Evolutionary conservation across 768 basidiomycete genomes (phyloP).

Genomic region (Boletus bicolor): DNA sequence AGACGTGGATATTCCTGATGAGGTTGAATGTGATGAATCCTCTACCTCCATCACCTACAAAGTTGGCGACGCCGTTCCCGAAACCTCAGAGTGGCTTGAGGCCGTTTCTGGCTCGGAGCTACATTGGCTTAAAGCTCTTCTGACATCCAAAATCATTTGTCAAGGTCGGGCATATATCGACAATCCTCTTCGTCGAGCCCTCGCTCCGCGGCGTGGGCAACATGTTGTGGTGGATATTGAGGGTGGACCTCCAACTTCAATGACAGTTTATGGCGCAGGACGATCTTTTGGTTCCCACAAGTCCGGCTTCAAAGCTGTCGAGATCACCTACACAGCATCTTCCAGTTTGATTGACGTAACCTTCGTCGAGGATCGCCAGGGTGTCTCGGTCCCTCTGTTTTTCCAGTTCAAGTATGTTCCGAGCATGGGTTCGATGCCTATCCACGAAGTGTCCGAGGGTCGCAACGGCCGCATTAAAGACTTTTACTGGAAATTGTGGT

Average conservation of each 20-base stretch:
- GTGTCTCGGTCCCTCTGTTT: slow-evolving; percentile 70
- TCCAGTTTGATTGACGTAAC: slow-evolving; percentile 63
- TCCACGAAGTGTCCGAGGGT: slow-evolving; percentile 82
- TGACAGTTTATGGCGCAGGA: slow-evolving; percentile 72
- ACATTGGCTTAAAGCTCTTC: slow-evolving; percentile 82
- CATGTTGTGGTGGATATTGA: slow-evolving; percentile 60
- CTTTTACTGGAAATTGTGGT: slow-evolving; percentile 99
- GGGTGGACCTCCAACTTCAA: slow-evolving; percentile 47
- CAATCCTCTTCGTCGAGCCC: slow-evolving; percentile 85
- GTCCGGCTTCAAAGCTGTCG: slow-evolving; percentile 75
- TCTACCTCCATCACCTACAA: slow-evolving; percentile 47
- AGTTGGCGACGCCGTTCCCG: slow-evolving; percentile 54
- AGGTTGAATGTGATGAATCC: slow-evolving; percentile 41
- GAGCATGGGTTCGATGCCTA: slow-evolving; percentile 83
- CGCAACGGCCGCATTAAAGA: slow-evolving; percentile 91
- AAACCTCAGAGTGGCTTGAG: slow-evolving; percentile 74
- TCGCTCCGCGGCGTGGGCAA: slow-evolving; percentile 79
- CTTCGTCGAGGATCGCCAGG: slow-evolving; percentile 80
- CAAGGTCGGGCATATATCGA: slow-evolving; percentile 84
- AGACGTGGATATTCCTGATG: slow-evolving; percentile 35
- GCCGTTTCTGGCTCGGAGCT: slow-evolving; percentile 77
- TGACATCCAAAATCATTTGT: slow-evolving; percentile 78
- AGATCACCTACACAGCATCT: slow-evolving; percentile 57
- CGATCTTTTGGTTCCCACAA: slow-evolving; percentile 78
- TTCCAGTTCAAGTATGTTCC: slow-evolving; percentile 87